Base-by-base conservation (phyloP, 75 land plant species). In the Pinus albicaulis region DNA sequence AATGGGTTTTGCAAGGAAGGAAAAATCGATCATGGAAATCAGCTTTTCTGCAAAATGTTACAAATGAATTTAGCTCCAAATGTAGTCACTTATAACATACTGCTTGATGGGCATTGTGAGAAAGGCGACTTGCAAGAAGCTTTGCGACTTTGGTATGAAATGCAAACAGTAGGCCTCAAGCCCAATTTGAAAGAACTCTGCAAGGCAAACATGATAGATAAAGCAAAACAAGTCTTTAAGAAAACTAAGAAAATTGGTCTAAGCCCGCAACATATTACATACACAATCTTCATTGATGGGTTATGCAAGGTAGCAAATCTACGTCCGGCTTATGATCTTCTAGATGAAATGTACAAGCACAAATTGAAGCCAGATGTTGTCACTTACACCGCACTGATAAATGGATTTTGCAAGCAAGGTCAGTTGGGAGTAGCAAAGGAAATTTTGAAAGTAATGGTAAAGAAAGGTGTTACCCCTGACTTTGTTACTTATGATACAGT, bases 241-340 rank as follows among this genome's bases (percentile, higher is more conserved):
- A 82, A 80, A 63, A 74, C 85, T 82, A 82, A 77, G 76, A 19
- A 20, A 19, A 74, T 74, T 34, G 86, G 86, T 17, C 14, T 80
- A 58, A 24, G 38, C 55, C 77, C 86, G 56, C 69, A 80, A 31
- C 60, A 34, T 72, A 78, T 87, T 2, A 61, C 77, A 8, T 89
- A 84, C 62, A 82, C 83, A 31, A 79, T 79, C 23, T 60, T 92
- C 44, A 84, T 90, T 44, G 90, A 88, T 75, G 90, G 88, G 19
- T 72, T 86, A 4, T 83, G 82, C 81, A 85, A 81, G 81, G 79
- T 48, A 22, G 94, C 83, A 31, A 62, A 76, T 24, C 53, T 83
- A 25, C 68, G 68, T 56, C 77, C 84, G 78, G 92, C 92, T 55
- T 55, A 74, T 28, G 77, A 81, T 7, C 38, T 90, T 79, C 65